Conservation (phyloP, 2,329 filamentous ascomycete species). For the Atkinsonella texensis region DNA sequence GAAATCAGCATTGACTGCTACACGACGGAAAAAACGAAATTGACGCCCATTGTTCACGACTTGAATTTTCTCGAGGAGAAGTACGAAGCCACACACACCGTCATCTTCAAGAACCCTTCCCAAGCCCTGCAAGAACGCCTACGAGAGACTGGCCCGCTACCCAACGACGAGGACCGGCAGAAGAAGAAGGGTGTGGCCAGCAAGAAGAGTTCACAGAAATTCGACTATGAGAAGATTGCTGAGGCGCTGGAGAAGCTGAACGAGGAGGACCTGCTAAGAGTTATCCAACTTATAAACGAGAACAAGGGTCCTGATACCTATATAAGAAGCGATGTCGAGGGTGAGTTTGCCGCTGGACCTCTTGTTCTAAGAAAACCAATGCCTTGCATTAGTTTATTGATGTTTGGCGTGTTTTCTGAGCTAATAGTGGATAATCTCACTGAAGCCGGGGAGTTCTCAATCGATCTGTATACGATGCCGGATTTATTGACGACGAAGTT, state of each 20-base stretch:
- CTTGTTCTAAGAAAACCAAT: background rate
- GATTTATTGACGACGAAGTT: constrained; percentile 83
- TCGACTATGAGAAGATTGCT: constrained; percentile 92
- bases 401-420: constrained; percentile 14
- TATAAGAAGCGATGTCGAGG: constrained; percentile 93
- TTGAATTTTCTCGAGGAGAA: constrained; percentile 74
- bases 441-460: constrained; percentile 87
- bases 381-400: constrained; percentile 15
- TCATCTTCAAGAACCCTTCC: constrained; percentile 89
- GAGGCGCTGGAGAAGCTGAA: constrained; percentile 78
- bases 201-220: constrained; percentile 66
- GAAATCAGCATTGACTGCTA: constrained; percentile 82
- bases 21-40: constrained; percentile 77
- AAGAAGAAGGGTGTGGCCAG: constrained; percentile 51
- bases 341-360: constrained; percentile 40
- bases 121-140: constrained; percentile 69
- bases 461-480: constrained; percentile 94
- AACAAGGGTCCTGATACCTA: constrained; percentile 91
- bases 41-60: constrained; percentile 65
- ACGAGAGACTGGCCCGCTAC: constrained; percentile 75
- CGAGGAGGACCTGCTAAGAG: constrained; percentile 87
- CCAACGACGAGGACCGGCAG: constrained; percentile 52
- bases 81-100: constrained; percentile 72
- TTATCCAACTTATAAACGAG: constrained; percentile 97
- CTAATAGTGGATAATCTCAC: constrained; percentile 25